These are phyloP conservation scores for Paxillus ammoniavirescens DNA, from an alignment of 768 basidiomycete species.

Conservation along the genomic window DNA sequence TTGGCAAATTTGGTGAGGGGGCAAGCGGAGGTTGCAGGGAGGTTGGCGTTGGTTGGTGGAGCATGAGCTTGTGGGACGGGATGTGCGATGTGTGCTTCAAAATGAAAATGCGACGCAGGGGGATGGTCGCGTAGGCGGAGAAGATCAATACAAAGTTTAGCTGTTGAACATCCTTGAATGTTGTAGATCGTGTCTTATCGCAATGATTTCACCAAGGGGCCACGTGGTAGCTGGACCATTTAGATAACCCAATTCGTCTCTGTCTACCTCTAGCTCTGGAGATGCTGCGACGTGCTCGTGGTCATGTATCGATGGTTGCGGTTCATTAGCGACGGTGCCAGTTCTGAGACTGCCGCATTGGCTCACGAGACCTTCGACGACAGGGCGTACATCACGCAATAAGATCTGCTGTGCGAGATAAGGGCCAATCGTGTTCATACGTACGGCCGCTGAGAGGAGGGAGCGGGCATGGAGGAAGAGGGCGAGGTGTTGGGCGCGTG, in stretches of 20 bases:
- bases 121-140: neutral
- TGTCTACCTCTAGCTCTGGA: slow-evolving; percentile 1
- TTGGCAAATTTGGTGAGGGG: slow-evolving; percentile 90
- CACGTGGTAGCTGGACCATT: slow-evolving; percentile 85
- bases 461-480: slow-evolving; percentile 92
- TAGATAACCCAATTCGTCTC: slow-evolving; percentile 22
- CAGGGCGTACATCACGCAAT: slow-evolving; percentile 63
- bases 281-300: neutral
- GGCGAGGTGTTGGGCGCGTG: slow-evolving; percentile 81
- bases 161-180: slow-evolving; percentile 98
- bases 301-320: too few species aligned
- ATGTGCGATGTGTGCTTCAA: neutral
- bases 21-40: slow-evolving; percentile 88
- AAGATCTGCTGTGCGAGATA: slow-evolving; percentile 90
- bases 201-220: slow-evolving; percentile 93
- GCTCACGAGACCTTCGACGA: slow-evolving; percentile 56
- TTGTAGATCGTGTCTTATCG: slow-evolving; percentile 87
- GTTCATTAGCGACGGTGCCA: slow-evolving; percentile 27
- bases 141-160: slow-evolving; percentile 23
- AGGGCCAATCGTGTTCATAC: slow-evolving; percentile 89
- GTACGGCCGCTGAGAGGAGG: slow-evolving; percentile 86
- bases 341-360: slow-evolving; percentile 51
- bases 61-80: slow-evolving; percentile 11
- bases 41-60: slow-evolving; percentile 70
- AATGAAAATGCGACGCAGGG: neutral